These are phyloP conservation scores for Phytomonas serpens DNA, from an alignment of 208 protist species.

Conservation along the genomic window DNA sequence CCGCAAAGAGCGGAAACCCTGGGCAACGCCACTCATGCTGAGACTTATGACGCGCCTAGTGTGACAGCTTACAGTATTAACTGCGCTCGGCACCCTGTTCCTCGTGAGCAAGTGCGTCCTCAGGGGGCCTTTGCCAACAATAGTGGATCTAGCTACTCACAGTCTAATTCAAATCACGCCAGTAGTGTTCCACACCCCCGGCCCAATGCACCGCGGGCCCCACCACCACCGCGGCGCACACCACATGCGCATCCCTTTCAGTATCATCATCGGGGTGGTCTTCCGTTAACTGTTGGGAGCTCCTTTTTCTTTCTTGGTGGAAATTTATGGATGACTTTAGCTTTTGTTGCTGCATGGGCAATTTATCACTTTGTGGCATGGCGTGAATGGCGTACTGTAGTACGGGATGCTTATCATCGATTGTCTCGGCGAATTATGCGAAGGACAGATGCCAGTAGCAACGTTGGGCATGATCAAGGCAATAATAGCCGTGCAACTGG, in stretches of 20 bases:
- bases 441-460: neutral
- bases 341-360: neutral
- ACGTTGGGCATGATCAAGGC: neutral
- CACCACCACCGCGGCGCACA: constrained; percentile 25
- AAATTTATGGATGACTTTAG: constrained; percentile 22
- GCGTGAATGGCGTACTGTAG: neutral
- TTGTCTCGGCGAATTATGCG: neutral
- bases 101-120: neutral
- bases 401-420: neutral
- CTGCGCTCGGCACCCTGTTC: neutral
- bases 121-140: neutral
- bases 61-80: neutral
- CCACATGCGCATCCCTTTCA: constrained; percentile 15
- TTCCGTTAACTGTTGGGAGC: constrained; percentile 35
- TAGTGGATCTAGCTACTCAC: neutral
- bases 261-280: constrained; percentile 16
- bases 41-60: neutral
- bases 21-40: constrained; percentile 1
- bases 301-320: constrained; percentile 42
- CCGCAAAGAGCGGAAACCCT: neutral
- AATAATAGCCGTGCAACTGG: neutral
- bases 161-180: neutral
- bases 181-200: constrained; percentile 15
- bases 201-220: constrained; percentile 37
- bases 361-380: constrained; percentile 4